phyloP scores from a whole-genome alignment of 176 grass and related monocot genomes.

The Miscanthus lutarioriparius region DNA sequence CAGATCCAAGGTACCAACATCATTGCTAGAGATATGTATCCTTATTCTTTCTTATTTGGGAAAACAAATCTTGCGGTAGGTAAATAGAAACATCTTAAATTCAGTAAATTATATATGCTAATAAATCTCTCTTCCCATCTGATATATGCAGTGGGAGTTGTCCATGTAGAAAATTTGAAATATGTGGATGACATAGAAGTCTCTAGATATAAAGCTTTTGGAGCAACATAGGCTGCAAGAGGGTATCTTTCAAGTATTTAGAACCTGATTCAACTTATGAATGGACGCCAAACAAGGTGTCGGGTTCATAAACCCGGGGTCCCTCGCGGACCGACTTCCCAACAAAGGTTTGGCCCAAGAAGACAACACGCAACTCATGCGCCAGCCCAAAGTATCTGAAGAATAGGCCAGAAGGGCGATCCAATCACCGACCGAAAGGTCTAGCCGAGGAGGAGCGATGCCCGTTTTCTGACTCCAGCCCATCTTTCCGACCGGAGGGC shows the following conservation, averaged over 20 bases:
- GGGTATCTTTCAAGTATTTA: background rate
- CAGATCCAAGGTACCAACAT: background rate
- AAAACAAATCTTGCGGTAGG: background rate
- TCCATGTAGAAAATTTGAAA: background rate
- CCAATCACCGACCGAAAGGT: too few relatives aligned
- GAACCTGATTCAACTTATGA: conserved; percentile 4
- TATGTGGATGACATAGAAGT: background rate
- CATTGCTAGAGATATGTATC: background rate
- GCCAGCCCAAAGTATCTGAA: too few relatives aligned
- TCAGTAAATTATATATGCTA: background rate
- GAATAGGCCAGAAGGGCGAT: too few relatives aligned
- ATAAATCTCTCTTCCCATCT: background rate
- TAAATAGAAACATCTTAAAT: background rate
- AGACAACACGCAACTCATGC: too few relatives aligned
- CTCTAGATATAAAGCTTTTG: background rate
- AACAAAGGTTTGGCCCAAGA: too few relatives aligned
- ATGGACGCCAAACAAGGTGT: background rate
- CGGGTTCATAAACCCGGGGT: too few relatives aligned
- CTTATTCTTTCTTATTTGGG: background rate
- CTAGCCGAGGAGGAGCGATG: too few relatives aligned
- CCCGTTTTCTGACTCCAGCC: too few relatives aligned
- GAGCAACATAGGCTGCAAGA: background rate
- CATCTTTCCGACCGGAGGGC: too few relatives aligned
- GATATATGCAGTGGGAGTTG: background rate
- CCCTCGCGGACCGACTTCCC: too few relatives aligned